Conservation (phyloP, 106 monocot genomes). For the Iris macrosiphon region DNA sequence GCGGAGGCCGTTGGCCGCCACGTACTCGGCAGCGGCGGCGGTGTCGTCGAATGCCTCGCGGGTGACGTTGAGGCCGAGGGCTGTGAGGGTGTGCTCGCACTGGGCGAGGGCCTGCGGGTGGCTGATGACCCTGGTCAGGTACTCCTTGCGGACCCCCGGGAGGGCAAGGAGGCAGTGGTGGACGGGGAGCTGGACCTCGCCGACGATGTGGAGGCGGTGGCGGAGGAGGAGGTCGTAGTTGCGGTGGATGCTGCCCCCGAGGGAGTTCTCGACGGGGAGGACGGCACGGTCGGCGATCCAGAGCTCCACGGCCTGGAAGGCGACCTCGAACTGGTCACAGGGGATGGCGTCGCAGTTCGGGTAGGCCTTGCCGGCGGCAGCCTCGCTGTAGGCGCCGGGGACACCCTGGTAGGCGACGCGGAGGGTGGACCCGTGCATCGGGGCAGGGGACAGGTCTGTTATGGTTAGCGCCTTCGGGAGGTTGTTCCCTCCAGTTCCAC, state of each 20-base stretch:
- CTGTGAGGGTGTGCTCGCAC: conserved; percentile 39
- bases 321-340: conserved; percentile 40
- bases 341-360: conserved; percentile 44
- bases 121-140: conserved; percentile 42
- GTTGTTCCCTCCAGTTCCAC: too few species aligned
- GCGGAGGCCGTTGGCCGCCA: conserved; percentile 20
- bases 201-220: conserved; percentile 46
- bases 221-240: conserved; percentile 44
- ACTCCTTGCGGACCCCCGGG: conserved; percentile 28
- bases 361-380: conserved; percentile 32
- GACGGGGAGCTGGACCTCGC: conserved; percentile 30
- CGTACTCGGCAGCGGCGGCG: conserved; percentile 30
- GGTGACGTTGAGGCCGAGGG: conserved; percentile 31
- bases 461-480: conserved; percentile 30
- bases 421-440: conserved; percentile 35
- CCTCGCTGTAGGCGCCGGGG: conserved; percentile 42
- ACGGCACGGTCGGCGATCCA: conserved; percentile 57
- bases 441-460: conserved; percentile 33
- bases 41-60: conserved; percentile 43
- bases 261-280: conserved; percentile 52
- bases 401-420: conserved; percentile 39
- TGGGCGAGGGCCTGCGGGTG: conserved; percentile 35
- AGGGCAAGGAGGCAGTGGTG: conserved; percentile 35
- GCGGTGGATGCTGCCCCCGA: conserved; percentile 51
- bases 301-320: conserved; percentile 43